Evolutionary conservation across 768 basidiomycete species (phyloP), one percentile per base, ranked within the genome.

Genomic region (Boletales sp.): DNA sequence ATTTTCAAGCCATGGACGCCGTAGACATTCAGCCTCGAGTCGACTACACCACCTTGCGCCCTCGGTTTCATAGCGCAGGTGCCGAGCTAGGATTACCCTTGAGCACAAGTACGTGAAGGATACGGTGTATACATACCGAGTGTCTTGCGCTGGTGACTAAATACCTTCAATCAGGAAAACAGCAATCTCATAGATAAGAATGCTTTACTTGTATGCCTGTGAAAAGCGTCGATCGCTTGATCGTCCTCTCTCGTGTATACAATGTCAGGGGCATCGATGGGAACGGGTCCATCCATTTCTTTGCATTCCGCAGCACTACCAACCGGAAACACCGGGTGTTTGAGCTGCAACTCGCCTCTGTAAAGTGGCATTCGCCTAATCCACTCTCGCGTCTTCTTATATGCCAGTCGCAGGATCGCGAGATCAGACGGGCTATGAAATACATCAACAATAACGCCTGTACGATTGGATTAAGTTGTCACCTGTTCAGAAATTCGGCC

Each of bases 31-130:
- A 87, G 65, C n/a, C 68, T 68, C 28, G 75, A 46, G 57, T 87
- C 82, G 8, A 87, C 81, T 4, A 86, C 85, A 13, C 84, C 84
- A 5, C 75, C 77, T 36, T 73, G 48, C 15, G 78, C 72, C 17
- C 76, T 73, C 4, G 81, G 74, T 60, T 82, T 84, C 84, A 86
- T 86, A 1, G 82, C 77, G 50, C 83, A 85, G 0, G 83, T 86
- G 35, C 83, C 83, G 13, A 82, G 70, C 82, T 84, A 40, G 21
- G 34, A 2, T 41, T 31, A 12, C 25, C 17, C 11, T 11, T 49
- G 17, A 36, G 43, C 5, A 49, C 6, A 30, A 28, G 42, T 13
- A 43, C 7, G 3, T 3, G 19, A 44, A 30, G 11, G 0, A 8
- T 40, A 42, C 15, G 31, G 9, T 1, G 8, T 14, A 32, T 21